These are phyloP conservation scores for Pichia terricola DNA, from an alignment of 1,139 yeast species.

Conservation along the genomic window DNA sequence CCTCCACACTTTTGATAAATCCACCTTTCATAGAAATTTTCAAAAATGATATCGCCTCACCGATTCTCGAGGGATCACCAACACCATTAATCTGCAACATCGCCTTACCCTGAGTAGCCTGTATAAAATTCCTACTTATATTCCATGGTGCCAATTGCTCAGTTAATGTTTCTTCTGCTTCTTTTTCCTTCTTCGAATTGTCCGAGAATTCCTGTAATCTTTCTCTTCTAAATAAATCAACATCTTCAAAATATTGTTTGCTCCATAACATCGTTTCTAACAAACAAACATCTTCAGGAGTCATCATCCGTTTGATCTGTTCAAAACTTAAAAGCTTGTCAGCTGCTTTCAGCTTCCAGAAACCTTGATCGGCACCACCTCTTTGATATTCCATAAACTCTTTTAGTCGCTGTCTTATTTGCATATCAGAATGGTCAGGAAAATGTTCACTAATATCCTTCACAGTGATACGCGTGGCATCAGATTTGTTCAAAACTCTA, in stretches of 20 bases:
- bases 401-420: slow-evolving; percentile 86
- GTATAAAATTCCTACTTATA: slow-evolving; percentile 77
- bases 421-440: slow-evolving; percentile 97
- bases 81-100: slow-evolving; percentile 96
- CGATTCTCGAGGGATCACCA: slow-evolving; percentile 92
- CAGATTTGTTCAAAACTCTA: slow-evolving; percentile 72
- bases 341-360: slow-evolving; percentile 79
- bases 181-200: slow-evolving; percentile 17
- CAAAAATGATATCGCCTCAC: slow-evolving; percentile 82
- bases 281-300: slow-evolving; percentile 85
- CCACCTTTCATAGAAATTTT: slow-evolving; percentile 95
- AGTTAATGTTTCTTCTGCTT: slow-evolving; percentile 42
- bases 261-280: slow-evolving; percentile 93
- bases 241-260: slow-evolving; percentile 42
- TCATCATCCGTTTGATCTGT: slow-evolving; percentile 71
- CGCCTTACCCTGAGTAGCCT: slow-evolving; percentile 93
- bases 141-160: slow-evolving; percentile 95
- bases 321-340: slow-evolving; percentile 72
- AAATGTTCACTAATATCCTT: slow-evolving; percentile 87
- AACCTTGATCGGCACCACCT: slow-evolving; percentile 90
- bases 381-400: slow-evolving; percentile 98
- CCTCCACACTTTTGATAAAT: slow-evolving; percentile 36
- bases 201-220: slow-evolving; percentile 12
- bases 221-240: slow-evolving; percentile 23
- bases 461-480: slow-evolving; percentile 68